Conservation (phyloP, 1,284 basidiomycete species). For the Sphaerobolus stellatus region DNA sequence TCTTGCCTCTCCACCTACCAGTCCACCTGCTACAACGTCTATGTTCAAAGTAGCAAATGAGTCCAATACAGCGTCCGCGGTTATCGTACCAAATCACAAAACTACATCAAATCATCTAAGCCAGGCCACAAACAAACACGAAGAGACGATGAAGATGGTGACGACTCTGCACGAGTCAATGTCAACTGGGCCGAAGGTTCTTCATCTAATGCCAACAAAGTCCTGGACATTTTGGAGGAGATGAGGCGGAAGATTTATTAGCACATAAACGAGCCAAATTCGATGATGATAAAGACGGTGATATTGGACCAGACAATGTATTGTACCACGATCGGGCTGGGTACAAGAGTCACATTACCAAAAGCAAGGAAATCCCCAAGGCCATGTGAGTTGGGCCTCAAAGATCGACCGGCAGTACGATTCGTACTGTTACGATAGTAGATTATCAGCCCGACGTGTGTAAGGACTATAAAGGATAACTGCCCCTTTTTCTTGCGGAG, state of each 20-base stretch:
- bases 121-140: constrained; percentile 81
- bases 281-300: constrained; percentile 58
- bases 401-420: constrained; percentile 74
- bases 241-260: constrained; percentile 73
- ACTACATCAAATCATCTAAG: constrained; percentile 67
- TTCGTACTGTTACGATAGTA: constrained; percentile 91
- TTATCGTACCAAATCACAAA: constrained; percentile 75
- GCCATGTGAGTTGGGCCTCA: constrained; percentile 90
- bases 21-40: constrained; percentile 36
- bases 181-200: constrained; percentile 71
- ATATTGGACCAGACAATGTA: constrained; percentile 76
- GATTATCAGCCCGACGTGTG: constrained; percentile 99
- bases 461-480: constrained; percentile 99
- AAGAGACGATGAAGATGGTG: constrained; percentile 41
- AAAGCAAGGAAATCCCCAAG: constrained; percentile 78
- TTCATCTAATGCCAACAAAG: constrained; percentile 61
- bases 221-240: constrained; percentile 74
- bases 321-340: constrained; percentile 83
- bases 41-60: constrained; percentile 3
- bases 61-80: constrained; percentile 55
- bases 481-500: constrained; percentile 26
- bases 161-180: constrained; percentile 50
- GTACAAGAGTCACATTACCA: constrained; percentile 82
- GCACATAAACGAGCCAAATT: constrained; percentile 54
- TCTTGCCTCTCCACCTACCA: constrained; percentile 28